Evolutionary conservation across 2,329 filamentous ascomycete genomes (phyloP).

Genomic region (Ustilaginoidea virens): DNA sequence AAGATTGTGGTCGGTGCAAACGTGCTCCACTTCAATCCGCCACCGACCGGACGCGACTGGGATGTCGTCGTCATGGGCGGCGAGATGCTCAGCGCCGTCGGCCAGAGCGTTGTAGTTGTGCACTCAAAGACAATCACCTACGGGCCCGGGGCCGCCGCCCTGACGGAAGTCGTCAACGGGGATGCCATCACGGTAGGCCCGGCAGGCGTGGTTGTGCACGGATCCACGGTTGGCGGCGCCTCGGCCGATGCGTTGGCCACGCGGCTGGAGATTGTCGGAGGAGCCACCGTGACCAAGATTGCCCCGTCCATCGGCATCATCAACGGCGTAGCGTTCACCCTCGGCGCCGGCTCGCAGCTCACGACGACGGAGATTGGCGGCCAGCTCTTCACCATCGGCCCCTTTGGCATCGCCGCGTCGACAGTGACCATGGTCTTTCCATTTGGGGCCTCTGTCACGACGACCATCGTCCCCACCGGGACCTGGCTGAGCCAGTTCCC

Average conservation of each 20-base stretch:
- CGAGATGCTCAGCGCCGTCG: conserved; percentile 28
- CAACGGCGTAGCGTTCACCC: conserved; percentile 31
- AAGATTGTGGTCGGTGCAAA: conserved; percentile 20
- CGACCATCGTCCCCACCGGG: conserved; percentile 21
- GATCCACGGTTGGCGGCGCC: conserved; percentile 27
- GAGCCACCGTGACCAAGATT: conserved; percentile 34
- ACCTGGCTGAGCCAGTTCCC: conserved; percentile 11
- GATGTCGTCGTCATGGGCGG: conserved; percentile 32
- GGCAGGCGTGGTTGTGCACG: conserved; percentile 23
- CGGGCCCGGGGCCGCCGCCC: conserved; percentile 16
- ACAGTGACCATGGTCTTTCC: conserved; percentile 30
- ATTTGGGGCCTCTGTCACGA: conserved; percentile 26
- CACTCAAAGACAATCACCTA: conserved; percentile 30
- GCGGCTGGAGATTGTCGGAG: conserved; percentile 32
- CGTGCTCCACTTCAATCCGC: conserved; percentile 19
- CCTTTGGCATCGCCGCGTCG: conserved; percentile 29
- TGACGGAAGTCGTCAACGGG: conserved; percentile 28
- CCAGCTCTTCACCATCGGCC: conserved; percentile 34
- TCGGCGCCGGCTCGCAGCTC: conserved; percentile 27
- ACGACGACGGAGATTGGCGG: conserved; percentile 32
- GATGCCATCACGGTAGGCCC: conserved; percentile 36
- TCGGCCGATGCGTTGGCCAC: conserved; percentile 20
- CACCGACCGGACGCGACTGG: conserved; percentile 17
- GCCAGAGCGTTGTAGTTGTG: conserved; percentile 23
- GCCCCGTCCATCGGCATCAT: conserved; percentile 34